These are phyloP conservation scores for Neltuma alba DNA, from an alignment of 306 rosid species.

Conservation along the genomic window DNA sequence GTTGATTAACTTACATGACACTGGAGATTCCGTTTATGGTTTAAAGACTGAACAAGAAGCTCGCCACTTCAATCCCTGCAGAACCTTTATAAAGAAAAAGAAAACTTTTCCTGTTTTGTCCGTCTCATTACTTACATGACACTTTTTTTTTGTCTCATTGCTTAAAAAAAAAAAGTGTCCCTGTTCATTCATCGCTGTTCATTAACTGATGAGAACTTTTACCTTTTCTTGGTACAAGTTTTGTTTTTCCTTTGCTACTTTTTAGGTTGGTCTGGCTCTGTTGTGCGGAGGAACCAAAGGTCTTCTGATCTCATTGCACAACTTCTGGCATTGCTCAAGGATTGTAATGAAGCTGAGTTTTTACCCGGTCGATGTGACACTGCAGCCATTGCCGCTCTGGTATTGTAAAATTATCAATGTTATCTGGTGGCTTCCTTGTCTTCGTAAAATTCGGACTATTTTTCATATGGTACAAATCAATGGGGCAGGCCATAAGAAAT, in stretches of 20 bases:
- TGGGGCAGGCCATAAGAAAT: no score
- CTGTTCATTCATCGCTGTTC: not conserved
- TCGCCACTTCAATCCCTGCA: not conserved
- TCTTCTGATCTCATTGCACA: conserved; percentile 62
- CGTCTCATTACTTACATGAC: no score
- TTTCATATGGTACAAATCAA: no score
- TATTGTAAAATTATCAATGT: conserved; percentile 26
- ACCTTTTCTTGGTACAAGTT: no score
- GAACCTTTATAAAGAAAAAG: not conserved
- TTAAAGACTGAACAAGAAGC: not conserved
- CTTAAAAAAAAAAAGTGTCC: no score
- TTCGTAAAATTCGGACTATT: no score
- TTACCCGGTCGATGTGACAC: conserved; percentile 54
- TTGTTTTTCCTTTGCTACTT: not conserved
- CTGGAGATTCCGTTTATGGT: not conserved
- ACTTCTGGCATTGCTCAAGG: conserved; percentile 68
- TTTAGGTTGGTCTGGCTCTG: conserved; percentile 74
- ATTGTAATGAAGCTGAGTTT: conserved; percentile 60
- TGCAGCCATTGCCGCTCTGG: conserved; percentile 69
- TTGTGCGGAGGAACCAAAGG: conserved; percentile 75
- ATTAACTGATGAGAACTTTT: not conserved
- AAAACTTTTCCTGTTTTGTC: not conserved
- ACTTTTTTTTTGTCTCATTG: no score
- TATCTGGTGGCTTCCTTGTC: not conserved
- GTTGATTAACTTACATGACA: not conserved